Conservation (phyloP, 2,329 filamentous ascomycete genomes). For the Trichoderma simmonsii region DNA sequence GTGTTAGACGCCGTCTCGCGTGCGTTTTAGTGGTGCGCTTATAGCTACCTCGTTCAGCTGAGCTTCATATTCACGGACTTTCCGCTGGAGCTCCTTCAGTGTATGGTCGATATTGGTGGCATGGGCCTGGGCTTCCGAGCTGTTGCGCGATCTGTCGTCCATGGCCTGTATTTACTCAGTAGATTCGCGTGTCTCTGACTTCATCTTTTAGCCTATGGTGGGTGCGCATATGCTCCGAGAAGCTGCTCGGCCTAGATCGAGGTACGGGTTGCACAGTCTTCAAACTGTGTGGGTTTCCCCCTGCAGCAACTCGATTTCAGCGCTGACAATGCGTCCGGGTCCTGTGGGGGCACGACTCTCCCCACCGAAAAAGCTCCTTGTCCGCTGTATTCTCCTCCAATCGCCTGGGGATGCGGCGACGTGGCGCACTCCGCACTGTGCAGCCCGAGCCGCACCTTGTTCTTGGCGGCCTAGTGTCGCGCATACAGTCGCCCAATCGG, state of each 20-base stretch:
- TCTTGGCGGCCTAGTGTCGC: conserved; percentile 5
- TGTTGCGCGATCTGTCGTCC: conserved; percentile 26
- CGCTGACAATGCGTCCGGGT: not conserved
- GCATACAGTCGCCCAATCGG: conserved; percentile 1
- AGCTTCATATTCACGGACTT: conserved; percentile 53
- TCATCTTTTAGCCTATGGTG: not conserved
- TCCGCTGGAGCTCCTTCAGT: conserved; percentile 61
- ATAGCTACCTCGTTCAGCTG: conserved; percentile 45
- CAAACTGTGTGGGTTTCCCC: not conserved
- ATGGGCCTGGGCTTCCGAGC: conserved; percentile 30
- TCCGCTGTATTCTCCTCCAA: not conserved
- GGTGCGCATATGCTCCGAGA: not conserved
- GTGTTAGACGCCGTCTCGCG: not conserved
- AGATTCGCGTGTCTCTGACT: not conserved
- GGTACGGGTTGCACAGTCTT: not conserved
- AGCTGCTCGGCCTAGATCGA: not conserved
- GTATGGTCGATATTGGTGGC: conserved; percentile 62
- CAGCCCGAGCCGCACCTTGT: not conserved
- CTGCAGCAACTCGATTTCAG: not conserved
- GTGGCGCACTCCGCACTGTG: not conserved
- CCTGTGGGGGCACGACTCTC: not conserved
- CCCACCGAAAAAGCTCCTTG: not conserved
- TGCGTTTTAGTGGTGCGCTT: not conserved
- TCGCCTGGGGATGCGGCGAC: not conserved
- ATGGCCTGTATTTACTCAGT: conserved; percentile 20